Base-by-base conservation (phyloP, 495 filamentous ascomycete genomes). In the Hyaloscypha finlandica region DNA sequence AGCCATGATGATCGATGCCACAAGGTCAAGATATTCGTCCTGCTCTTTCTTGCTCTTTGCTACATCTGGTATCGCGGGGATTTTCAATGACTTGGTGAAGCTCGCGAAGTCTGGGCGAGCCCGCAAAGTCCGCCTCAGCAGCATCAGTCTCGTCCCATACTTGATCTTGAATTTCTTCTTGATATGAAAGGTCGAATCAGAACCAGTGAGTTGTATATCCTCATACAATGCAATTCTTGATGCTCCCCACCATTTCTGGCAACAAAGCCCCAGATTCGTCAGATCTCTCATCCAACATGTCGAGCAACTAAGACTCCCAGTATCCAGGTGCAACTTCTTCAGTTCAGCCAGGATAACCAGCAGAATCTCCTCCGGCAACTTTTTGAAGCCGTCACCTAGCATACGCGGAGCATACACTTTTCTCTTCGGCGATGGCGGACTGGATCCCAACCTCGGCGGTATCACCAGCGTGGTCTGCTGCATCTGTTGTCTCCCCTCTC, bases 211-310 rank as follows among this genome's bases (percentile, higher is more conserved):
- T 32, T 70, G 71, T 52, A 95, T 86, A 59, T 86, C 81, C 63
- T 84, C 86, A 70, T 96, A 93, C 85, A 95, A 75, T 68, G 82
- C 81, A 62, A 80, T 80, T 66, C 86, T 81, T 22, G 89, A 90
- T 20, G 85, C 86, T 73, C 85, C 86, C 74, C 90, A 80, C 82
- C 90, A 90, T 45, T 87, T 84, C 59, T 86, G 84, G 64, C 84
- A 88, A 35, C 86, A 89, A 63, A 92, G 71, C 45, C 88, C 85
- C 35, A 93, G 81, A 59, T 85, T 82, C 70, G 86, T 87, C 31
- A 93, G 74, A 72, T 95, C 91, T 59, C 90, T 86, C 79, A 92
- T 88, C 76, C 88, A 92, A 77, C 92, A 94, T 68, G 89, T 91
- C 63, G 87, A 82, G 72, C 92, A 95, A 64, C 81, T 85, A 33